Percentiles rank a stretch among this genome's conserved stretches.
These are phyloP conservation scores for Aegilops longissima DNA, from an alignment of 176 grass and related monocot species.

Conservation along the genomic window DNA sequence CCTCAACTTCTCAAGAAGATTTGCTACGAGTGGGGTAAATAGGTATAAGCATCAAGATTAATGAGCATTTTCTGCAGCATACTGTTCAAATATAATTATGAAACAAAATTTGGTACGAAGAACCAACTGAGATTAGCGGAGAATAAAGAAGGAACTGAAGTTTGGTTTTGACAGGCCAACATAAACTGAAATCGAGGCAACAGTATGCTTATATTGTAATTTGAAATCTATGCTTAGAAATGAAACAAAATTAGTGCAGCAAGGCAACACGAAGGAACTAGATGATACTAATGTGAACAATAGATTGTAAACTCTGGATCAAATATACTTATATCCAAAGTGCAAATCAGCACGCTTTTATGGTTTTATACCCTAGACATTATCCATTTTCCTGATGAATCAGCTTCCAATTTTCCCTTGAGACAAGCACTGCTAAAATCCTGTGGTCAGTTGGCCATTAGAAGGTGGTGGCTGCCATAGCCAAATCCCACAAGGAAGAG, in stretches of 20 bases:
- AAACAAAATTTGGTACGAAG: background rate
- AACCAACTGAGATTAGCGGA: background rate
- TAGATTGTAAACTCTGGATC: background rate
- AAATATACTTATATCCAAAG: background rate
- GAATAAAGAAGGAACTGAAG: background rate
- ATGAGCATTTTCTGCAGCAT: background rate
- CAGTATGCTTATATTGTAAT: background rate
- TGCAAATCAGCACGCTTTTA: too few relatives aligned
- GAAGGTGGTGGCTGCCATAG: background rate
- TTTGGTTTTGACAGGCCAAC: background rate
- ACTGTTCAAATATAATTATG: background rate
- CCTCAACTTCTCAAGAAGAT: background rate
- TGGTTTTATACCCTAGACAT: background rate
- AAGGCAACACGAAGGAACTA: background rate
- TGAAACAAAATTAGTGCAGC: background rate
- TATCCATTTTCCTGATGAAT: background rate
- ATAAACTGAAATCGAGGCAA: background rate
- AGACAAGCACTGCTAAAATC: background rate
- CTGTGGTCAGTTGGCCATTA: background rate
- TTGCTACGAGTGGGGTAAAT: background rate
- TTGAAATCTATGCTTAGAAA: background rate
- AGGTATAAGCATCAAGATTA: background rate
- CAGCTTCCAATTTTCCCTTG: background rate
- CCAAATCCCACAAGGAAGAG: background rate
- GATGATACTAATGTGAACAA: background rate